Evolutionary conservation across 73 alveolate genomes (phyloP).

Genomic region (Paraurostyla sp.): DNA sequence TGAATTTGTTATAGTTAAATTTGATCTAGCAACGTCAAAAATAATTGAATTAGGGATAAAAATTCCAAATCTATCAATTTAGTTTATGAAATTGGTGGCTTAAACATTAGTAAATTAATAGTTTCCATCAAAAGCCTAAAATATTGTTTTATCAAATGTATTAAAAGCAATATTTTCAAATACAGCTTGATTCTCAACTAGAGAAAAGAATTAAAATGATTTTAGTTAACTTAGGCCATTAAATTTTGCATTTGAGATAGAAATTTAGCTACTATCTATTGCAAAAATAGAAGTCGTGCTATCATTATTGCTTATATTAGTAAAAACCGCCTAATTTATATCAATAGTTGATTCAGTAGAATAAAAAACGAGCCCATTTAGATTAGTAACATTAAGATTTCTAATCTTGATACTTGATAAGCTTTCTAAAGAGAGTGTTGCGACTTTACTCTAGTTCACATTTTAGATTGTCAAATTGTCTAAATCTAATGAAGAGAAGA

Average conservation of each 20-base stretch:
- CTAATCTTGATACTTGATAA: neutral
- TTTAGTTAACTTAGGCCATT: neutral
- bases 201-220: neutral
- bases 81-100: neutral
- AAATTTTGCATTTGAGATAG: neutral
- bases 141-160: constrained; percentile 28
- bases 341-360: neutral
- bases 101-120: neutral
- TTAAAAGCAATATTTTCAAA: neutral
- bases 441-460: neutral
- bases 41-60: constrained; percentile 9
- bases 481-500: neutral
- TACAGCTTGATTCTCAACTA: neutral
- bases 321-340: neutral
- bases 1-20: constrained; percentile 7
- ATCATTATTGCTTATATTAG: neutral
- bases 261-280: neutral
- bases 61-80: neutral
- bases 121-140: neutral
- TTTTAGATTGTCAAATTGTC: neutral
- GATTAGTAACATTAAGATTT: neutral
- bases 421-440: neutral
- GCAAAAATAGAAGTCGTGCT: neutral
- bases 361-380: neutral
- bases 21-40: neutral